These are phyloP conservation scores for Pholiota molesta DNA, from an alignment of 768 basidiomycete species.

Conservation along the genomic window DNA sequence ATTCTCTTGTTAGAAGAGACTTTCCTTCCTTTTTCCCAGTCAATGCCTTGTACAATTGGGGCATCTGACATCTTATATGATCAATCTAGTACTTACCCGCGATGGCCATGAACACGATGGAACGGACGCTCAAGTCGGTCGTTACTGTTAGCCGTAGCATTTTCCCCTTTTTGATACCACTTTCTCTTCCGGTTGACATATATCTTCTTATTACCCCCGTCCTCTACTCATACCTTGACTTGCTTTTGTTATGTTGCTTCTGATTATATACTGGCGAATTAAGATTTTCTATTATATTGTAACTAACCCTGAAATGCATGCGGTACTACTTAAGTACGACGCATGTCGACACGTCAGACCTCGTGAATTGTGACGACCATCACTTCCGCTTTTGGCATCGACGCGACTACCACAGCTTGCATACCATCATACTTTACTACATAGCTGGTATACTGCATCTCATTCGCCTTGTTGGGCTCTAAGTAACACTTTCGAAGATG, in stretches of 20 bases:
- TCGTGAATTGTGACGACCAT: conserved; percentile 17
- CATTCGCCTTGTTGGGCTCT: background rate
- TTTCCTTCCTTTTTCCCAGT: conserved; percentile 20
- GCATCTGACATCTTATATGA: conserved; percentile 50
- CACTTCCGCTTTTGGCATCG: conserved; percentile 22
- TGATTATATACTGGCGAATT: conserved; percentile 53
- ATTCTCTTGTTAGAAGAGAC: conserved; percentile 7
- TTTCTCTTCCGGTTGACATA: conserved; percentile 25
- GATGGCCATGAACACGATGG: conserved; percentile 39
- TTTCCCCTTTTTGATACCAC: conserved; percentile 29
- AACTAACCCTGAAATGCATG: background rate
- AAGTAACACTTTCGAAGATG: conserved; percentile 32
- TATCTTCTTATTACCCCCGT: conserved; percentile 29
- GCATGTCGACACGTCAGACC: conserved; percentile 19
- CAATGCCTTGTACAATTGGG: conserved; percentile 20
- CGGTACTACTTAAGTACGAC: no score
- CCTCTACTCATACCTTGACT: conserved; percentile 32
- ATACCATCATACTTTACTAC: conserved; percentile 13
- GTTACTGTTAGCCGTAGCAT: conserved; percentile 52
- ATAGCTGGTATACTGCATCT: conserved; percentile 13
- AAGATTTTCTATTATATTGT: conserved; percentile 33
- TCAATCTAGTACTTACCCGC: conserved; percentile 59
- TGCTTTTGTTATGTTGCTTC: conserved; percentile 28
- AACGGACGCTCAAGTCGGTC: conserved; percentile 64
- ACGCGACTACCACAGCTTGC: conserved; percentile 10